Evolutionary conservation across 179 eudicot genomes (phyloP).

Genomic region (Drosera spatulata): DNA sequence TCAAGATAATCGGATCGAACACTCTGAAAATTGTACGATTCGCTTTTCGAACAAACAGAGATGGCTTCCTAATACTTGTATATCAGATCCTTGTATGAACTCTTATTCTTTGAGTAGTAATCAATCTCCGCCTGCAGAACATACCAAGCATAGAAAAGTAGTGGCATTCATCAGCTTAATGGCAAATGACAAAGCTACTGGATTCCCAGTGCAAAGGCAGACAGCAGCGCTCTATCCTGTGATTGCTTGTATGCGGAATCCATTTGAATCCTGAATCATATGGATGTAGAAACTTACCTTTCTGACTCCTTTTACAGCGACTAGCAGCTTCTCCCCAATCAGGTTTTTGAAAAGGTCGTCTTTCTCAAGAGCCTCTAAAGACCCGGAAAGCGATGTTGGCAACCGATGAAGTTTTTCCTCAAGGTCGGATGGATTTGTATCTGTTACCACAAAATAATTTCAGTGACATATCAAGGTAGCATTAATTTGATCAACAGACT

Average conservation of each 20-base stretch:
- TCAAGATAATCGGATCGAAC: no score
- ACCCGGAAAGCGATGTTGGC: constrained; percentile 64
- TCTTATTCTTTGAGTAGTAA: constrained; percentile 46
- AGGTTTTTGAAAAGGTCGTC: constrained; percentile 48
- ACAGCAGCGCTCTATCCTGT: background rate
- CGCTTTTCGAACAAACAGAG: background rate
- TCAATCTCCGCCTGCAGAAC: constrained; percentile 73
- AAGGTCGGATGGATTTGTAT: constrained; percentile 55
- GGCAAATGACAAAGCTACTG: background rate
- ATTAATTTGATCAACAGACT: background rate
- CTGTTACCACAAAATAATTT: constrained; percentile 18
- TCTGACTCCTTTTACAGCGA: constrained; percentile 68
- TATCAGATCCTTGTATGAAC: constrained; percentile 71
- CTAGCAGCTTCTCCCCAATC: constrained; percentile 54
- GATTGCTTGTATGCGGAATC: background rate
- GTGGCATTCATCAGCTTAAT: background rate
- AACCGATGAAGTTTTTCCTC: constrained; percentile 46
- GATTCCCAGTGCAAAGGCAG: background rate
- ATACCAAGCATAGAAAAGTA: background rate
- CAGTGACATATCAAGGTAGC: background rate
- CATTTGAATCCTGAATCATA: background rate
- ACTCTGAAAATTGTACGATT: no score
- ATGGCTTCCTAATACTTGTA: constrained; percentile 31
- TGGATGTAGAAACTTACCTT: constrained; percentile 32
- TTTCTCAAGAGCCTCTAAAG: constrained; percentile 63